Base-by-base conservation (phyloP, 306 rosid genomes). In the Styphnolobium japonicum region DNA sequence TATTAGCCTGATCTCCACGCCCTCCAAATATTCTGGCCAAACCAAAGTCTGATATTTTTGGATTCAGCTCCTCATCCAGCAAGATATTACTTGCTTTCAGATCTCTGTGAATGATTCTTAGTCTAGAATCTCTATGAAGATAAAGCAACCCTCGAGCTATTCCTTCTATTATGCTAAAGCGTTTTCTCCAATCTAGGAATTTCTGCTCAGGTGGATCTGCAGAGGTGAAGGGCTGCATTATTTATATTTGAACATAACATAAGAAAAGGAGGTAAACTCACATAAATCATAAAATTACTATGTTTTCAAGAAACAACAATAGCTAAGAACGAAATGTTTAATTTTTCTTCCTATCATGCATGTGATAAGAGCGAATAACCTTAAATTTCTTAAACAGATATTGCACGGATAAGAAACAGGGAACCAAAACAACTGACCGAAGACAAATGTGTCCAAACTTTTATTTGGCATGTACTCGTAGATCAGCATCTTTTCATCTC, bases 381-480 rank as follows among this genome's bases (percentile, higher is more conserved):
- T n/a, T n/a, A n/a, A n/a, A n/a, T n/a, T n/a, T n/a, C n/a, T n/a
- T n/a, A n/a, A n/a, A n/a, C n/a, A n/a, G n/a, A n/a, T n/a, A n/a
- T n/a, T n/a, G n/a, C n/a, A n/a, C n/a, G n/a, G n/a, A n/a, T n/a
- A n/a, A n/a, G n/a, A n/a, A n/a, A n/a, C n/a, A n/a, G n/a, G n/a
- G n/a, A n/a, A n/a, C n/a, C n/a, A n/a, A n/a, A n/a, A n/a, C n/a
- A n/a, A n/a, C 83, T 67, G 33, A 83, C 85, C 87, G 1, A 80
- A 86, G 5, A 83, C 2, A 64, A 46, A 71, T 4, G 52, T 19
- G 16, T 83, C 87, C 29, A 86, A 21, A n/a, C 83, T 86, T 76
- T 48, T 71, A 36, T 86, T 86, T 10, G 75, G 80, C 86, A 82
- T 55, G 66, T 75, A 82, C 15, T 86, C 89, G 29, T 82, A 86